These are phyloP conservation scores for Colletotrichum higginsianum DNA, from an alignment of 2,329 filamentous ascomycete genomes.

Conservation along the genomic window DNA sequence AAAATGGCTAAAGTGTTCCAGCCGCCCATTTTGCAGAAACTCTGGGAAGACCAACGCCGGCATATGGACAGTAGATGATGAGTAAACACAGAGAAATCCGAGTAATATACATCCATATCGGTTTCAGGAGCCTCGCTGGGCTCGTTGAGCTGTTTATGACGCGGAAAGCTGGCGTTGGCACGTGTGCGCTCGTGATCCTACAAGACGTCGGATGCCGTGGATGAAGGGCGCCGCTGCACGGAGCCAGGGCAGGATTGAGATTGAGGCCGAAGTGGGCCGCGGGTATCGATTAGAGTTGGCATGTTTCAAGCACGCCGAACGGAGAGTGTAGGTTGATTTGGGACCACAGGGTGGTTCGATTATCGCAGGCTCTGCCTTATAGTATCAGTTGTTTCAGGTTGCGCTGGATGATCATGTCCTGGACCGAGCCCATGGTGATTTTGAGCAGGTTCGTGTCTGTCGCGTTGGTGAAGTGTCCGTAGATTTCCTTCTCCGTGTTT, in stretches of 20 bases:
- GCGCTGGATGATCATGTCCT: constrained; percentile 90
- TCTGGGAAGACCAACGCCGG: constrained; percentile 33
- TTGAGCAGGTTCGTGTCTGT: constrained; percentile 83
- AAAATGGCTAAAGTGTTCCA: constrained; percentile 8
- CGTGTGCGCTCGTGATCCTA: not conserved
- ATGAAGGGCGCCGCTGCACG: constrained; percentile 20
- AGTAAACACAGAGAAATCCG: constrained; percentile 38
- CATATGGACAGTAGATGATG: constrained; percentile 40
- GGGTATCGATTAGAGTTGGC: constrained; percentile 40
- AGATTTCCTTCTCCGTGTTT: constrained; percentile 75
- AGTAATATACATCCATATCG: constrained; percentile 35
- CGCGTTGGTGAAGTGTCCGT: constrained; percentile 74
- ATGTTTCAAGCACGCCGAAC: constrained; percentile 20
- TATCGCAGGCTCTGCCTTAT: constrained; percentile 55
- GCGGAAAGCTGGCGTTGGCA: not conserved
- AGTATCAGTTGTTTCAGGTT: constrained; percentile 85
- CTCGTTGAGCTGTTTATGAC: not conserved
- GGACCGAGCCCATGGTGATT: constrained; percentile 88
- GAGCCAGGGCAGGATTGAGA: constrained; percentile 12
- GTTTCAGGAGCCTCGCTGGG: not conserved
- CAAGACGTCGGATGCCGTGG: constrained; percentile 2
- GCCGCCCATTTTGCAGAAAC: constrained; percentile 16
- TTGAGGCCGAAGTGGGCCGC: constrained; percentile 15
- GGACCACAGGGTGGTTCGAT: constrained; percentile 10
- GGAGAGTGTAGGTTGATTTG: not conserved